Conservation (phyloP, 1,284 basidiomycete species). For the Cryptococcus sp. region DNA sequence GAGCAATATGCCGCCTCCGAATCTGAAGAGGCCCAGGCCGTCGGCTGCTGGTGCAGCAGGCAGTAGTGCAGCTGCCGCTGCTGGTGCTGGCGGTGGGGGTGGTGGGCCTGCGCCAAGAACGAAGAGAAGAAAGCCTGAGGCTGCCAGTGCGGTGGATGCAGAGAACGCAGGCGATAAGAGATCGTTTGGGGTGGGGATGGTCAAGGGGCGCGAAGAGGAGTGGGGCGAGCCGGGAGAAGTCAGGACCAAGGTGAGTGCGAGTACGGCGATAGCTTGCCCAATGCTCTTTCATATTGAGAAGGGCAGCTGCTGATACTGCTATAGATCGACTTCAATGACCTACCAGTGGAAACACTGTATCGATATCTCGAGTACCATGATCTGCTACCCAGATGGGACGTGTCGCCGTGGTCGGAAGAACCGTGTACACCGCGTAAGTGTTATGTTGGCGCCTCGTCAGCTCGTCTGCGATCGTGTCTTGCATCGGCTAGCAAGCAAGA, state of each 20-base stretch:
- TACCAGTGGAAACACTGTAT: conserved; percentile 47
- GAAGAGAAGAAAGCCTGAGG: conserved; percentile 46
- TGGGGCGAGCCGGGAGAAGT: conserved; percentile 42
- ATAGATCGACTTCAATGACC: conserved; percentile 49
- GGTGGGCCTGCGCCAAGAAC: conserved; percentile 15
- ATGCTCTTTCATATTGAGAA: too few relatives aligned
- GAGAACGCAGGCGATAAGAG: conserved; percentile 15
- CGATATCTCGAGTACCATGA: conserved; percentile 47
- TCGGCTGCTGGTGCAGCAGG: conserved; percentile 16
- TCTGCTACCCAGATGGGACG: conserved; percentile 45
- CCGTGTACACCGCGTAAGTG: conserved; percentile 47
- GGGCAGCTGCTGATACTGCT: background rate
- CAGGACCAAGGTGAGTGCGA: conserved; percentile 42
- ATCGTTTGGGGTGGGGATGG: conserved; percentile 22
- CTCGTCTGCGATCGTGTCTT: background rate
- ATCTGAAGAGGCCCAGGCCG: conserved; percentile 28
- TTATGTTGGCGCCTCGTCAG: background rate
- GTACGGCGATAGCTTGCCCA: too few relatives aligned
- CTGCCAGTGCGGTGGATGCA: conserved; percentile 11
- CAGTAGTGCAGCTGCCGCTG: background rate
- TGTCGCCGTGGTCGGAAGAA: conserved; percentile 50
- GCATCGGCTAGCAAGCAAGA: too few relatives aligned
- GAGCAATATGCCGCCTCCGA: conserved; percentile 23
- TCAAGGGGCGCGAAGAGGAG: conserved; percentile 42
- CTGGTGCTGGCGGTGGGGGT: conserved; percentile 1